Conservation (phyloP, 1,284 basidiomycete species). For the Moesziomyces aphidis region DNA sequence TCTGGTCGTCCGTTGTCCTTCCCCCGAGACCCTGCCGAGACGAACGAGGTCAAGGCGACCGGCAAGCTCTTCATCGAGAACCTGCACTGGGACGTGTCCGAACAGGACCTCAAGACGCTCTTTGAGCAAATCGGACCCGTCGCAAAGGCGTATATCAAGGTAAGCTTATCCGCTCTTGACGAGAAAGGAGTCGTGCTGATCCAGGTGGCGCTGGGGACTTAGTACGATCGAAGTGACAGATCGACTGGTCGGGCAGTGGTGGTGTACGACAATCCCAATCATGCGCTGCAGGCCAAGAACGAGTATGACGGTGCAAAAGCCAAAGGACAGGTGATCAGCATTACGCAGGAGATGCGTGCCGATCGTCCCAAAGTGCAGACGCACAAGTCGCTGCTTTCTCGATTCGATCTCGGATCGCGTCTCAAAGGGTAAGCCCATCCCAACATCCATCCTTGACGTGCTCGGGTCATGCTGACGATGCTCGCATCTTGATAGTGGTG, state of each 20-base stretch:
- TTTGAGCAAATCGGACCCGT: conserved; percentile 93
- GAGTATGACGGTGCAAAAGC: conserved; percentile 89
- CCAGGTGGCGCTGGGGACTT: conserved; percentile 24
- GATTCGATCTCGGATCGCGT: conserved; percentile 46
- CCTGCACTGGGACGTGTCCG: conserved; percentile 91
- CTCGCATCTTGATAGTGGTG: not conserved
- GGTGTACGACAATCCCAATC: conserved; percentile 80
- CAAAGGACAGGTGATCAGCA: conserved; percentile 72
- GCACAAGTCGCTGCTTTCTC: conserved; percentile 29
- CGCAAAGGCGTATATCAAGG: conserved; percentile 89
- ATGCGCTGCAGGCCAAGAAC: conserved; percentile 85
- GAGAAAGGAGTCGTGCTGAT: too few species aligned
- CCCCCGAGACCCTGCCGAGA: conserved; percentile 29
- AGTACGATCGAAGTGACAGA: conserved; percentile 94
- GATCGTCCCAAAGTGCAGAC: conserved; percentile 20
- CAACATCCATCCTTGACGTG: not conserved
- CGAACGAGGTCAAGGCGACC: conserved; percentile 43
- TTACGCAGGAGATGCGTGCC: conserved; percentile 51
- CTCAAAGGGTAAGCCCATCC: conserved; percentile 27
- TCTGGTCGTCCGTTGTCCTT: conserved; percentile 34
- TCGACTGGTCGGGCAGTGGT: conserved; percentile 86
- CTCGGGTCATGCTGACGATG: not conserved
- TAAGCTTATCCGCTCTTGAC: conserved; percentile 68
- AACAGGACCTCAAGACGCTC: conserved; percentile 78
- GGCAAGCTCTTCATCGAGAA: conserved; percentile 80